A percentile compares a stretch with the other conserved stretches of the same genome.
Conservation (phyloP, 2,329 filamentous ascomycete species). For the Curvularia sp. region DNA sequence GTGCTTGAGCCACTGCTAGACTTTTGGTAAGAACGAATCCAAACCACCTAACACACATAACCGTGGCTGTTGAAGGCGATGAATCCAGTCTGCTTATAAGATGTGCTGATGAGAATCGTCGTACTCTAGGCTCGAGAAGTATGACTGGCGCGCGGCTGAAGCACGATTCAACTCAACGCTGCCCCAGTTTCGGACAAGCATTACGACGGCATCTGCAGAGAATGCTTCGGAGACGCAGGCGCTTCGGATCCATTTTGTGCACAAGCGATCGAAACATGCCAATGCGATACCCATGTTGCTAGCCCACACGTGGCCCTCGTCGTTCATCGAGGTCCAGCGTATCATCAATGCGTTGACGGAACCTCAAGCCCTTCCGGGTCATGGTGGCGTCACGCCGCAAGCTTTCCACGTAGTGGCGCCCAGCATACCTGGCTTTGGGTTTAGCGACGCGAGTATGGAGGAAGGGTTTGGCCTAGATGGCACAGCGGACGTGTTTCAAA, state of each 20-base stretch:
- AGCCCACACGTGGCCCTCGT: slow-evolving; percentile 70
- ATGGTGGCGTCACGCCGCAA: slow-evolving; percentile 31
- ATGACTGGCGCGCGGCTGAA: slow-evolving; percentile 70
- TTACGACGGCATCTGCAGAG: slow-evolving; percentile 48
- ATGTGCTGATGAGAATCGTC: background rate
- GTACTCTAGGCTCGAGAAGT: slow-evolving; percentile 64
- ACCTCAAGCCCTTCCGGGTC: slow-evolving; percentile 54
- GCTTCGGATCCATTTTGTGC: slow-evolving; percentile 70
- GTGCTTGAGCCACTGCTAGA: slow-evolving; percentile 70
- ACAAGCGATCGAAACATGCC: slow-evolving; percentile 61
- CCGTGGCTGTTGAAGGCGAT: too few relatives aligned
- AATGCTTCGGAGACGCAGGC: slow-evolving; percentile 35
- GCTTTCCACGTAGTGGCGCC: slow-evolving; percentile 73
- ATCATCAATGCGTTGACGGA: slow-evolving; percentile 64
- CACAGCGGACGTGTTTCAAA: slow-evolving; percentile 64
- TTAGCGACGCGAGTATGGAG: slow-evolving; percentile 67
- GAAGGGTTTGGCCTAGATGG: slow-evolving; percentile 59
- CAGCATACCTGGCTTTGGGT: slow-evolving; percentile 70
- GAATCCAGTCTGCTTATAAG: too few relatives aligned
- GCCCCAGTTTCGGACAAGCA: slow-evolving; percentile 69
- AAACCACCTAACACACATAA: too few relatives aligned
- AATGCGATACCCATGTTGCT: slow-evolving; percentile 69
- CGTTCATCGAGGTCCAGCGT: slow-evolving; percentile 66
- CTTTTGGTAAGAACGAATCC: slow-evolving; percentile 57
- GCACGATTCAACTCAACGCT: slow-evolving; percentile 63